These are phyloP conservation scores for Tetrapisispora iriomotensis DNA, from an alignment of 805 yeast species.

Conservation along the genomic window DNA sequence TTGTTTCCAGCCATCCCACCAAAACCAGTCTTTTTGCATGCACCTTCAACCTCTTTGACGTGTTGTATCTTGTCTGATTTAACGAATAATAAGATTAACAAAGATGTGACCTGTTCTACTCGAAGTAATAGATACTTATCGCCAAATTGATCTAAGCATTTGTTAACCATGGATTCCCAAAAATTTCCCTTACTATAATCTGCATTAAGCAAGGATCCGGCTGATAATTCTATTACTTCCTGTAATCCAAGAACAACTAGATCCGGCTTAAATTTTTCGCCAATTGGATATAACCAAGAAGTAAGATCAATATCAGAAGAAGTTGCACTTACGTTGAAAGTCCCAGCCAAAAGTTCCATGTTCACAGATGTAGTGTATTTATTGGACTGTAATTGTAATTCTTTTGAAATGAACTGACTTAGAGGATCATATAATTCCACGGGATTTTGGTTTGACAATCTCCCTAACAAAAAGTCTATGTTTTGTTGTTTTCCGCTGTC, in stretches of 20 bases:
- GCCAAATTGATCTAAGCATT: constrained; percentile 47
- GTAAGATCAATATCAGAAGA: constrained; percentile 44
- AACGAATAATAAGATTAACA: constrained; percentile 56
- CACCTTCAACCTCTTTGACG: constrained; percentile 79
- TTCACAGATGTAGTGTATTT: constrained; percentile 51
- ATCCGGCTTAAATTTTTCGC: constrained; percentile 51
- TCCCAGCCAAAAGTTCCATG: constrained; percentile 66
- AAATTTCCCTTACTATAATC: constrained; percentile 63
- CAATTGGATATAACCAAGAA: constrained; percentile 75
- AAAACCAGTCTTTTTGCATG: constrained; percentile 84
- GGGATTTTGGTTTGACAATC: constrained; percentile 55
- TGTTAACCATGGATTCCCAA: constrained; percentile 68
- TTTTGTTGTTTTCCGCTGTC: constrained; percentile 82
- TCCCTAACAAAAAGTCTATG: constrained; percentile 77
- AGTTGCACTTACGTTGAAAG: constrained; percentile 76
- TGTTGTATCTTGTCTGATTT: constrained; percentile 36
- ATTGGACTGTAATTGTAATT: constrained; percentile 34
- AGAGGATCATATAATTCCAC: constrained; percentile 81
- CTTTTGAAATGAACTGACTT: constrained; percentile 62
- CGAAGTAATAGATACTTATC: constrained; percentile 52
- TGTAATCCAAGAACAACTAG: constrained; percentile 82
- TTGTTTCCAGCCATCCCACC: constrained; percentile 97
- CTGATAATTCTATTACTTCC: constrained; percentile 86
- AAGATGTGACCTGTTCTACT: constrained; percentile 67
- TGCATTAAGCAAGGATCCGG: constrained; percentile 78